Evolutionary conservation across 441 rosid genomes (phyloP), one percentile per base, ranked within the genome.

Genomic region (Bruguiera hainesii): DNA sequence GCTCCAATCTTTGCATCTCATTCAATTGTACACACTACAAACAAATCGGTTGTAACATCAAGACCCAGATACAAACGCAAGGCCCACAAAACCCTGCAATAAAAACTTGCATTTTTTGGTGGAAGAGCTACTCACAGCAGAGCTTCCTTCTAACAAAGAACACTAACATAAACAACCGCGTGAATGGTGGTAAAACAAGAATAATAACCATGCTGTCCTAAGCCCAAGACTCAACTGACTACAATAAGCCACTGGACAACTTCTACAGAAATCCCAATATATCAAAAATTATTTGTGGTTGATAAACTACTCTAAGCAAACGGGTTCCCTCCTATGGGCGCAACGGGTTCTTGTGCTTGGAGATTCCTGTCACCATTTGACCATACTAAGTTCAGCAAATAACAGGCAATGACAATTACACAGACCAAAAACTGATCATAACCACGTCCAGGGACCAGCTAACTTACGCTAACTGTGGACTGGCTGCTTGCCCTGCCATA

Each of bases 311-410:
- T 51, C 76, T 84, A 88, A 3, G 91, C 93, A 76, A 93, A 93
- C 35, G 97, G 97, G 74, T 93, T 93, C 68, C 97, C 93, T 72
- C 96, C 90, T 0, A 83, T 51, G 18, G 83, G 85, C 64, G 96
- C 87, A 74, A 87, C 87, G 37, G 87, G 87, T 18, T 83, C 97
- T 78, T 86, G 96, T 39, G 87, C 62, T 30, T 83, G 82, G 39
- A 88, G 73, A 65, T 79, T 89, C 81, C 97, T 93, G 79, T 62
- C 72, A 42, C 48, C 64, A 62, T 4, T 28, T 52, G 35, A 5
- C 25, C 35, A 9, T 19, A 21, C 23, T 15, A 49, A 57, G 29
- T 60, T 68, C 9, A 11, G 18, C 18, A 42, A 18, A 63, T 8
- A 25, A 50, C 18, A 65, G n/a, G 13, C 18, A 56, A 72, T 28